Evolutionary conservation across 768 basidiomycete genomes (phyloP).

Genomic region (Amanita rubescens): DNA sequence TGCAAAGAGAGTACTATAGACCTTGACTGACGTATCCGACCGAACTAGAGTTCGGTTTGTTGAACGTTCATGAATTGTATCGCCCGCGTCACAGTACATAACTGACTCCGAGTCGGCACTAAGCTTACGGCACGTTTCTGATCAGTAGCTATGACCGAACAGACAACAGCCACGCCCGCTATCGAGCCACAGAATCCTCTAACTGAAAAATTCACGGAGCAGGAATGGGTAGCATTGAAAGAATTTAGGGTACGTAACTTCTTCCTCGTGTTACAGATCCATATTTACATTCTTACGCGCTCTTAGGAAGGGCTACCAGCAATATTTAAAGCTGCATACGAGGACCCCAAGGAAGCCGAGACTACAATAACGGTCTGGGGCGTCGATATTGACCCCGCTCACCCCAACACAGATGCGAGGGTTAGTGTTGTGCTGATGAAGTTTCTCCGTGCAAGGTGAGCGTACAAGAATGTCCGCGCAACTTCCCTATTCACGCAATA

Average conservation of each 20-base stretch:
- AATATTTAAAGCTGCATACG: slow-evolving; percentile 52
- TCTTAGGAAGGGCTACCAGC: slow-evolving; percentile 38
- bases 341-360: slow-evolving; percentile 43
- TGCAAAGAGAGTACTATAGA: too few species aligned
- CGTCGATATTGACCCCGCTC: slow-evolving; percentile 52
- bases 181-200: slow-evolving; percentile 62
- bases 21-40: too few species aligned
- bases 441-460: slow-evolving; percentile 69
- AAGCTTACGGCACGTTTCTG: background rate
- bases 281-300: background rate
- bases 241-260: slow-evolving; percentile 50
- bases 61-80: background rate
- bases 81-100: too few species aligned
- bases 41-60: too few species aligned
- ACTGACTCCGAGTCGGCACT: background rate
- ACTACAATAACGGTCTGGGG: slow-evolving; percentile 63
- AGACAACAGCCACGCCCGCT: slow-evolving; percentile 8
- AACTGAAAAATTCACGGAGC: slow-evolving; percentile 59
- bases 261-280: background rate
- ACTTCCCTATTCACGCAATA: background rate
- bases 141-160: slow-evolving; percentile 5
- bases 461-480: background rate
- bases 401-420: slow-evolving; percentile 47
- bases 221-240: slow-evolving; percentile 67
- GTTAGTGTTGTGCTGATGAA: slow-evolving; percentile 76